phyloP scores from a whole-genome alignment of 78 protist species.

The Dictyostelium intermedium region DNA sequence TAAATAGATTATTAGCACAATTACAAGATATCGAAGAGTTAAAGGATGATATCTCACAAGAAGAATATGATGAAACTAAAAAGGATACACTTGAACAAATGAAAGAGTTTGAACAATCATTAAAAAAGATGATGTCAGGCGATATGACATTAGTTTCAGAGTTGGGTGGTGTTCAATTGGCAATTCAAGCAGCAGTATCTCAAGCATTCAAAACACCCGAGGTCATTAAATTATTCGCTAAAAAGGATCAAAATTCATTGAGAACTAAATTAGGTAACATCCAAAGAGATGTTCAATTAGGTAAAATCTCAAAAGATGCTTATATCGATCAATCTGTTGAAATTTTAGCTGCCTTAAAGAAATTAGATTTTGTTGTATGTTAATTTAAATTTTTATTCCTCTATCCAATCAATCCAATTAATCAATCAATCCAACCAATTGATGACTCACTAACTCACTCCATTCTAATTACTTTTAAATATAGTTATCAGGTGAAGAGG shows the following conservation, averaged over 20 bases:
- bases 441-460: too few species aligned
- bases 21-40: conserved; percentile 80
- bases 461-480: background rate
- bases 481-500: conserved; percentile 80
- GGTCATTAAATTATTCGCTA: conserved; percentile 90
- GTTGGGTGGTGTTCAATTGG: conserved; percentile 84
- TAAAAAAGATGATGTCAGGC: conserved; percentile 79
- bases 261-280: conserved; percentile 67
- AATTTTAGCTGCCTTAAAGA: conserved; percentile 86
- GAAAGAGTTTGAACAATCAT: conserved; percentile 84
- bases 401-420: too few species aligned
- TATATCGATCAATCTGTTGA: conserved; percentile 78
- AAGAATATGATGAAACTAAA: conserved; percentile 83
- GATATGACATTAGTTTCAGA: conserved; percentile 89
- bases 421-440: too few species aligned
- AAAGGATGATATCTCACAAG: conserved; percentile 52
- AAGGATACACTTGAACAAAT: conserved; percentile 88
- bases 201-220: conserved; percentile 93
- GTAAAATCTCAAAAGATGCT: conserved; percentile 70
- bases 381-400: too few species aligned
- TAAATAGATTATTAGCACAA: conserved; percentile 79
- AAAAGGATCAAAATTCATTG: conserved; percentile 83
- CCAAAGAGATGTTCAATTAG: conserved; percentile 74
- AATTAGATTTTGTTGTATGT: conserved; percentile 81
- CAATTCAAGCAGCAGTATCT: conserved; percentile 90